phyloP scores from a whole-genome alignment of 2,329 filamentous ascomycete genomes.

The Phialocephala sp. region DNA sequence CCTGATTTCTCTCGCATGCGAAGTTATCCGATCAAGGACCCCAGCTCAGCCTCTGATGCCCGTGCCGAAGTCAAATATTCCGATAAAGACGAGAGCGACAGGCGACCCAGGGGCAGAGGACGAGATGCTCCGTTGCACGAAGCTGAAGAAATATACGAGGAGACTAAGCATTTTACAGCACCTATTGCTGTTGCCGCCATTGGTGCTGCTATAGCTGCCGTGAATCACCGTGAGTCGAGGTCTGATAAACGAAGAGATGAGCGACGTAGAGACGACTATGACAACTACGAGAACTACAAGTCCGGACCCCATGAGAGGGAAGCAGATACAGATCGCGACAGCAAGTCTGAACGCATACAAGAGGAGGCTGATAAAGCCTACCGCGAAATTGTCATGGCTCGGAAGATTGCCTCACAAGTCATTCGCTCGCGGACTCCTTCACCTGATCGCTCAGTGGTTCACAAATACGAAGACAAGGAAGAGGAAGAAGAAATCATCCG shows the following conservation, averaged over 20 bases:
- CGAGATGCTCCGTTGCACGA: constrained; percentile 44
- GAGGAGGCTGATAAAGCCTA: constrained; percentile 64
- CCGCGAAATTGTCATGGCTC: constrained; percentile 59
- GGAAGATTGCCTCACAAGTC: constrained; percentile 58
- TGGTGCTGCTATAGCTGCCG: constrained; percentile 52
- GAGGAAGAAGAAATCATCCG: constrained; percentile 49
- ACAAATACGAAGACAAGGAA: constrained; percentile 52
- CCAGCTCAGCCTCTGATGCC: constrained; percentile 22
- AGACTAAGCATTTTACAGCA: constrained; percentile 54
- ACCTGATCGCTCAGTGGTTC: constrained; percentile 58
- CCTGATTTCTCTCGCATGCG: constrained; percentile 47
- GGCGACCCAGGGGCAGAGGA: constrained; percentile 23
- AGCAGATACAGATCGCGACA: constrained; percentile 42
- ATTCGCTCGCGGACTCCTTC: constrained; percentile 58
- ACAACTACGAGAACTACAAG: constrained; percentile 35
- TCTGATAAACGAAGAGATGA: constrained; percentile 46
- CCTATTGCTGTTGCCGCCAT: constrained; percentile 54
- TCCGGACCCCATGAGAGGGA: constrained; percentile 21
- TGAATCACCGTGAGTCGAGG: constrained; percentile 39
- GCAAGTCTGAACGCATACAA: constrained; percentile 52
- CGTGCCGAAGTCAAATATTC: constrained; percentile 23
- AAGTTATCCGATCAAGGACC: constrained; percentile 38
- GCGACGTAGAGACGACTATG: constrained; percentile 38
- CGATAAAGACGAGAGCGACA: constrained; percentile 27
- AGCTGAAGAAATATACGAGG: constrained; percentile 52